Conservation (phyloP, 192 early-diverging fungal species). For the Coemansia aciculifera region DNA sequence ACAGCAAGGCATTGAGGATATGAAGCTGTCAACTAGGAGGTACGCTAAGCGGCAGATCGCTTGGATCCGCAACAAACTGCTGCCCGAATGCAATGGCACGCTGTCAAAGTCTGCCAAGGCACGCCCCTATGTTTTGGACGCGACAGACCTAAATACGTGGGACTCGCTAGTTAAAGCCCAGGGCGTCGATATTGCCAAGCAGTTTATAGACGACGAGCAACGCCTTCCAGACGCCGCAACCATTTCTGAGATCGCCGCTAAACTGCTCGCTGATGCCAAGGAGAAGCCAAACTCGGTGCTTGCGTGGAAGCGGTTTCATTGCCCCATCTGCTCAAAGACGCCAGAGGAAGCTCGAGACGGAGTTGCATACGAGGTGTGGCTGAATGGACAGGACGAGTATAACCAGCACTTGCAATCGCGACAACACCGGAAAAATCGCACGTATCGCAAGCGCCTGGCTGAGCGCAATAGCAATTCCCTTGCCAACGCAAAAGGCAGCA, state of each 20-base stretch:
- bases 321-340: conserved; percentile 64
- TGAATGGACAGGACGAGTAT: conserved; percentile 78
- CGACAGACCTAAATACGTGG: conserved; percentile 63
- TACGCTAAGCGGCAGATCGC: conserved; percentile 71
- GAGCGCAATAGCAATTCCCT: background rate
- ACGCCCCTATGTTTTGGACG: conserved; percentile 69
- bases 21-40: conserved; percentile 85
- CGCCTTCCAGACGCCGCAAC: conserved; percentile 19
- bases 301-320: conserved; percentile 70
- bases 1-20: conserved; percentile 64
- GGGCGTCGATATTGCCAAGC: conserved; percentile 59
- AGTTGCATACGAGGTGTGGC: conserved; percentile 44
- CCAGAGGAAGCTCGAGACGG: conserved; percentile 44
- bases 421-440: conserved; percentile 60
- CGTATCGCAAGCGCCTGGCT: conserved; percentile 32
- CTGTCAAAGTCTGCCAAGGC: conserved; percentile 27
- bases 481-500: background rate
- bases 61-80: conserved; percentile 54
- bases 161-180: conserved; percentile 55
- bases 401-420: conserved; percentile 70
- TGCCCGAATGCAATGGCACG: conserved; percentile 46
- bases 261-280: conserved; percentile 31
- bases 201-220: conserved; percentile 10
- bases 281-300: conserved; percentile 28
- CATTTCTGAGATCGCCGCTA: conserved; percentile 25